Evolutionary conservation across 495 filamentous ascomycete species (phyloP), one percentile per base, ranked within the genome.

Genomic region (Xanthoparmelia taractica): DNA sequence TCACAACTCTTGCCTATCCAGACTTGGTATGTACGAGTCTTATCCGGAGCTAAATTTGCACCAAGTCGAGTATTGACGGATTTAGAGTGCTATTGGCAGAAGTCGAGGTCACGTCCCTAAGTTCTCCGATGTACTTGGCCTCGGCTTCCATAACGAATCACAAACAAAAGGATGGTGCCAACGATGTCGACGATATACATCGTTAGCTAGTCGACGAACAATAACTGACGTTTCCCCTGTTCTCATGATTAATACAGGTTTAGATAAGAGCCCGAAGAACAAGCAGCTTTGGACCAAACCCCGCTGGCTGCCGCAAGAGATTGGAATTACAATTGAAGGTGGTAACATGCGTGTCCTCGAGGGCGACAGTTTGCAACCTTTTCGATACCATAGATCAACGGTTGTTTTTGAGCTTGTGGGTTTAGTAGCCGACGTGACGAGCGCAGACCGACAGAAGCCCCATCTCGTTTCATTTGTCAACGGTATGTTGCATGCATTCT

Each of bases 401-500:
- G 81, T 84, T 25, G 84, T 96, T 0, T 98, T 97, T 70, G 92
- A 96, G 64, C 77, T 98, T 31, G 86, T 96, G n/a, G 94, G 95
- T 6, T 73, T 96, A 66, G 90, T 95, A 15, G 85, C 90, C 3
- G 92, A 96, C 66, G 90, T 97, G 62, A 87, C 93, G 64, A 87
- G 87, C 63, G 85, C 84, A 15, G 84, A 92, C 63, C 84, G 88
- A 31, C 88, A 93, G 71, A 92, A 92, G 67, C 84, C 91, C 1
- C 94, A 99, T 76, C 81, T 99, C 43, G 92, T 97, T 23, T 90
- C 91, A 13, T 85, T 95, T 65, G 83, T 96, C 66, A 92, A 97
- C 73, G 86, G 87, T 87, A 70, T 69, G 47, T 25, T 40, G 33
- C 41, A 48, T 48, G 13, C 37, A 8, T 4, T 23, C 7, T 36